A percentile compares a stretch with the other conserved stretches of the same genome.
Evolutionary conservation across 805 yeast genomes (phyloP).

Genomic region (Cyberlindnera bimundalis): DNA sequence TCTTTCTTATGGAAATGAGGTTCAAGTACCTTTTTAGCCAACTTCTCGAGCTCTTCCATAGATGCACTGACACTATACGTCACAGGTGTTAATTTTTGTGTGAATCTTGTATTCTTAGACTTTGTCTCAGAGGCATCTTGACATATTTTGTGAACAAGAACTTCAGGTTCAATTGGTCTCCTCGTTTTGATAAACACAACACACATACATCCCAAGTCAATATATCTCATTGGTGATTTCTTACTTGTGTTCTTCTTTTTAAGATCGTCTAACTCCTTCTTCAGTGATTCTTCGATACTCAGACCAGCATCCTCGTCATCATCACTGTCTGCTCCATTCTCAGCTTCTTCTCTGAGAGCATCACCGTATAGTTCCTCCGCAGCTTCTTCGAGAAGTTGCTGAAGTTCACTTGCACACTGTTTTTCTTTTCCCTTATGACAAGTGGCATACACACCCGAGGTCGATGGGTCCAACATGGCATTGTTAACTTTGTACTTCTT

Average conservation of each 20-base stretch:
- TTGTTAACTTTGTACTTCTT: slow-evolving; percentile 40
- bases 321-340: too few relatives aligned
- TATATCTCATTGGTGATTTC: slow-evolving; percentile 50
- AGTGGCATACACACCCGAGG: slow-evolving; percentile 85
- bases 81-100: slow-evolving; percentile 80
- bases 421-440: slow-evolving; percentile 80
- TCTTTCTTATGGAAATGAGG: slow-evolving; percentile 62
- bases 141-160: slow-evolving; percentile 63
- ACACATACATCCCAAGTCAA: slow-evolving; percentile 75
- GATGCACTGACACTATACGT: slow-evolving; percentile 71
- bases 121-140: slow-evolving; percentile 49
- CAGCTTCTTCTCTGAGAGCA: slow-evolving; percentile 31
- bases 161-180: slow-evolving; percentile 75
- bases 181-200: slow-evolving; percentile 80
- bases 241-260: slow-evolving; percentile 30
- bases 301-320: slow-evolving; percentile 35
- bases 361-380: slow-evolving; percentile 29
- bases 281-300: slow-evolving; percentile 73
- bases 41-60: slow-evolving; percentile 57
- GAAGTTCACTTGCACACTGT: slow-evolving; percentile 72
- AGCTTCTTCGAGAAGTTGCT: slow-evolving; percentile 53
- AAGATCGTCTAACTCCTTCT: slow-evolving; percentile 65
- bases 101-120: slow-evolving; percentile 60
- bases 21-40: slow-evolving; percentile 56
- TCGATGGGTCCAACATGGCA: slow-evolving; percentile 73